A percentile compares a stretch with the other conserved stretches of the same genome.
Conservation (phyloP, 2,329 filamentous ascomycete genomes). For the Sclerotinia subarctica region DNA sequence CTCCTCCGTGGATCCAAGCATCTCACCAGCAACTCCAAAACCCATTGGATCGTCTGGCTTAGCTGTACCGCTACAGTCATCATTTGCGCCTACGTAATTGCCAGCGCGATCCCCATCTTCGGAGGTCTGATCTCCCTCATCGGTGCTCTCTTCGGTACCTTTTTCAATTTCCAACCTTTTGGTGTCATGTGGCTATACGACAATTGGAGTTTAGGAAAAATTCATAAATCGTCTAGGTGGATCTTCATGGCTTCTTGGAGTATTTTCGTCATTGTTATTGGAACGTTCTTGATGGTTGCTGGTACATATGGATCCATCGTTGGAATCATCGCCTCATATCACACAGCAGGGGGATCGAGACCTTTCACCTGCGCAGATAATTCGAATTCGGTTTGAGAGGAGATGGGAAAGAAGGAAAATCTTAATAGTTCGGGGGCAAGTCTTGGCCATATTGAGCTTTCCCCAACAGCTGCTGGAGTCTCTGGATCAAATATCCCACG, state of each 20-base stretch:
- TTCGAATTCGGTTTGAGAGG: not conserved
- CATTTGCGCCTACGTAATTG: conserved; percentile 48
- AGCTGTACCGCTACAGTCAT: conserved; percentile 44
- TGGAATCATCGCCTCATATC: conserved; percentile 11
- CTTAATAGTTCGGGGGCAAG: not conserved
- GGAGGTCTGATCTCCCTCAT: conserved; percentile 38
- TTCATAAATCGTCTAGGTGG: not conserved
- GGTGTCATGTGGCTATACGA: conserved; percentile 18
- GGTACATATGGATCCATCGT: conserved; percentile 16
- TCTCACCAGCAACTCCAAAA: conserved; percentile 49
- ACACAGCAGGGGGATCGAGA: not conserved
- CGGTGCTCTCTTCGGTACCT: conserved; percentile 13
- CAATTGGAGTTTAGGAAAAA: not conserved
- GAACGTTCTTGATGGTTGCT: conserved; percentile 11
- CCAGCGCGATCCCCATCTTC: conserved; percentile 54
- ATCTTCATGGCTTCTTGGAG: conserved; percentile 16
- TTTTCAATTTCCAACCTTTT: conserved; percentile 14
- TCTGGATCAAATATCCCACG: not conserved
- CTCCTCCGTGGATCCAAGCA: conserved; percentile 50
- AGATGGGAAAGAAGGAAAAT: not conserved
- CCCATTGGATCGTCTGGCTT: conserved; percentile 53
- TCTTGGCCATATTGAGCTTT: not conserved
- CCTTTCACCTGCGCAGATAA: conserved; percentile 7
- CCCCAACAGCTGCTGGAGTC: not conserved
- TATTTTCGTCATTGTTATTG: conserved; percentile 4